Base-by-base conservation (phyloP, 23 red algal species). In the Gracilaria gracilis region DNA sequence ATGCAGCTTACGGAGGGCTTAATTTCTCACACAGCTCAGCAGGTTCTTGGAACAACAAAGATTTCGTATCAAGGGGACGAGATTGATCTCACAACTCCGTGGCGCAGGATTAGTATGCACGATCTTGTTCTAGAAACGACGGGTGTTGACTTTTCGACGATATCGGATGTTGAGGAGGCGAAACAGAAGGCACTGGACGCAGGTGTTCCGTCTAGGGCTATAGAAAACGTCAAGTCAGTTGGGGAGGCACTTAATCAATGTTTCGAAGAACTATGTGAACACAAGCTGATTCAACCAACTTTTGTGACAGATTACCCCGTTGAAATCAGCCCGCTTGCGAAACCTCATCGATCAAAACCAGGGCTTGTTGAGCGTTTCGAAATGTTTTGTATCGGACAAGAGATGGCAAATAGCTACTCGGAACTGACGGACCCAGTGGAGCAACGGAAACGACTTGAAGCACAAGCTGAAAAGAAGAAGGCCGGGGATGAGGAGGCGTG, bases 231-330 rank as follows among this genome's bases (percentile, higher is more conserved):
- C 33, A 46, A 57, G 23, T 93, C 67, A 34, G 79, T 96, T 5
- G 96, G 93, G 24, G 91, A 98, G 67, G 77, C 95, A 32, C 61
- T 95, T 58, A 86, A 62, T 39, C 27, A 57, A 55, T 82, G 81
- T 62, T 98, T 98, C 84, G 96, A 98, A 65, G 86, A 95, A 84
- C 88, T 95, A 21, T 94, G 90, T 85, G 96, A 98, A 87, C 24
- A 39, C 0, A 79, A 21, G 0, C 88, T 98, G 40, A 48, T 93
- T 37, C 96, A 98, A 47, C 96, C 96, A 36, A 98, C 96, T 24
- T 98, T 98, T 98, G 96, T 98, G 8, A 83, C 64, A 19, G 96
- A 98, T 80, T 95, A 95, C 66, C 96, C 96, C 9, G 89, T 91
- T 14, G 96, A 98, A 86, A 89, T 90, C 31, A 93, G 90, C 35